These are phyloP conservation scores for Stagonosporopsis chrysanthemi DNA, from an alignment of 2,329 filamentous ascomycete genomes.

Conservation along the genomic window DNA sequence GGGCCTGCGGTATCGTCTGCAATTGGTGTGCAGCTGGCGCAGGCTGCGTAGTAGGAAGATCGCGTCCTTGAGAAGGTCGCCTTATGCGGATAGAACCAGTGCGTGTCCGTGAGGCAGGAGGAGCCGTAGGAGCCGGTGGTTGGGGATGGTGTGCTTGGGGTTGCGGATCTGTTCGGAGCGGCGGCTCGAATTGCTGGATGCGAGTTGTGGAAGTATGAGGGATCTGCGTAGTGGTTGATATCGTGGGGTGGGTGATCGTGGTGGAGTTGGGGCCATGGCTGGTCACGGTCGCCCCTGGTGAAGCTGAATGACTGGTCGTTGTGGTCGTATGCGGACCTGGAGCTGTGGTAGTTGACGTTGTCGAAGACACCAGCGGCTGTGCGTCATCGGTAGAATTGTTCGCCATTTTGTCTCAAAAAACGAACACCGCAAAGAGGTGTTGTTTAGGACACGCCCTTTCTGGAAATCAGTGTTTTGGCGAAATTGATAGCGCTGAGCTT, in stretches of 20 bases:
- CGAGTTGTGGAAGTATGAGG: conserved; percentile 8
- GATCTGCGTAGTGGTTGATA: conserved; percentile 37
- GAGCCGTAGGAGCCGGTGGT: conserved; percentile 18
- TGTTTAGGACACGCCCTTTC: conserved; percentile 8
- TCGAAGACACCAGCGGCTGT: conserved; percentile 25
- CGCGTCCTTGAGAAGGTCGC: conserved; percentile 23
- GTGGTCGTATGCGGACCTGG: conserved; percentile 42
- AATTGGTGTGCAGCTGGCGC: conserved; percentile 8
- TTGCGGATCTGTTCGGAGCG: conserved; percentile 1
- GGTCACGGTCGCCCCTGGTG: conserved; percentile 30
- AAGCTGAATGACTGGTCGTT: conserved; percentile 30
- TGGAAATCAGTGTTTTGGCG: conserved; percentile 14
- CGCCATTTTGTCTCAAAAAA: conserved; percentile 23
- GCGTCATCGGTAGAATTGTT: conserved; percentile 16
- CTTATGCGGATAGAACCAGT: conserved; percentile 42
- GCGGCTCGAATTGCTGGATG: not conserved
- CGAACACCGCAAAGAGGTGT: conserved; percentile 10
- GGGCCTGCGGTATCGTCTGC: conserved; percentile 16
- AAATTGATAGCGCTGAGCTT: conserved; percentile 19
- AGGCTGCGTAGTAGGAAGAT: conserved; percentile 7
- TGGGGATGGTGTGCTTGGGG: conserved; percentile 14
- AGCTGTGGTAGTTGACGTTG: conserved; percentile 37
- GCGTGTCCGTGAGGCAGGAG: conserved; percentile 21
- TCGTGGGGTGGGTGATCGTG: conserved; percentile 38
- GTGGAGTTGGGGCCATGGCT: conserved; percentile 35